phyloP scores from a whole-genome alignment of 140 eudicot species.

The Cichorium intybus region DNA sequence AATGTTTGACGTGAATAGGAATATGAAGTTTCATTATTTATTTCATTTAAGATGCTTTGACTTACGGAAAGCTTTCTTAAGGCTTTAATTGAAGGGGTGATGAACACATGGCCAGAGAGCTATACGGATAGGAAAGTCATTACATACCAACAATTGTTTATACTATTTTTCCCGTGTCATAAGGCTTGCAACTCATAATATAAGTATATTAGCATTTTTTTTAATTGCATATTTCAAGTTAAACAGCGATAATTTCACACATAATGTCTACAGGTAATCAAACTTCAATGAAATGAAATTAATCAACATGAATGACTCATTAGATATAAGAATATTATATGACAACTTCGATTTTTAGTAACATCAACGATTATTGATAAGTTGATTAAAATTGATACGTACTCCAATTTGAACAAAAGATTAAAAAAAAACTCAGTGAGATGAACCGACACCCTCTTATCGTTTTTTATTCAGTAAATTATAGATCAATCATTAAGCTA shows the following conservation, averaged over 20 bases:
- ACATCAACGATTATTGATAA: not conserved
- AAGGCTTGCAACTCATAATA: slow-evolving; percentile 7
- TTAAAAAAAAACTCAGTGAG: not conserved
- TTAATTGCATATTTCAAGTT: not conserved
- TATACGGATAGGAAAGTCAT: slow-evolving; percentile 20
- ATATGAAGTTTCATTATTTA: not conserved
- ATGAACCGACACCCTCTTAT: slow-evolving; percentile 23
- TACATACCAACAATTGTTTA: slow-evolving; percentile 16
- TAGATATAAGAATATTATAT: too few relatives aligned
- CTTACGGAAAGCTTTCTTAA: slow-evolving; percentile 7
- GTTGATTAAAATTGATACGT: too few relatives aligned
- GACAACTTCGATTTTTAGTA: not conserved
- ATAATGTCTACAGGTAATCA: not conserved
- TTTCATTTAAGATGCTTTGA: slow-evolving; percentile 21
- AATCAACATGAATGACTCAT: too few relatives aligned
- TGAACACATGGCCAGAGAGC: slow-evolving; percentile 38
- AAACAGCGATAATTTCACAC: too few relatives aligned
- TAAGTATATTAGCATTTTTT: not conserved
- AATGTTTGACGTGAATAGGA: not conserved
- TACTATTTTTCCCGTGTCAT: slow-evolving; percentile 3
- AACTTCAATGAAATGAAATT: not conserved
- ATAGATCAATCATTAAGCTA: slow-evolving; percentile 31
- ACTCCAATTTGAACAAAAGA: not conserved
- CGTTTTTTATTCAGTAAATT: slow-evolving; percentile 10
- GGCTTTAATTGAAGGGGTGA: slow-evolving; percentile 24